A percentile compares a stretch with the other conserved stretches of the same genome.
Conservation (phyloP, 441 rosid species). For the Breynia disticha region DNA sequence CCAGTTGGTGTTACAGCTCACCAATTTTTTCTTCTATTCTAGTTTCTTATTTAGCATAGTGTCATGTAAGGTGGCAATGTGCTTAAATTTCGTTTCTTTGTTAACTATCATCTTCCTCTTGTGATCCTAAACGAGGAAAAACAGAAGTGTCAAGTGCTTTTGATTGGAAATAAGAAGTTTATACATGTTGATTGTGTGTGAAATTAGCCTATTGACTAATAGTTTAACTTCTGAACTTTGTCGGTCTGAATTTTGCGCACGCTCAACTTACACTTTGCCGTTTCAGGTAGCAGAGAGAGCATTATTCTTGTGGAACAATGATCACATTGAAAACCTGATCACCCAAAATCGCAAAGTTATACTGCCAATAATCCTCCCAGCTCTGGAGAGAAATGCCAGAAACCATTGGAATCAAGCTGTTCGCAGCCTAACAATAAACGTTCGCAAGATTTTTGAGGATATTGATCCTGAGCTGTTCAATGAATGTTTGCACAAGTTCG, state of each 20-base stretch:
- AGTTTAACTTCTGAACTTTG: background rate
- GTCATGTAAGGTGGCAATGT: no score
- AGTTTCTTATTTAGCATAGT: no score
- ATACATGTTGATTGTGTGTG: no score
- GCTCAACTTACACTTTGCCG: constrained; percentile 10
- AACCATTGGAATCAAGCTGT: constrained; percentile 83
- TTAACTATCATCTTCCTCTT: no score
- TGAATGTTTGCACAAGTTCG: constrained; percentile 52
- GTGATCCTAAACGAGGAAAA: no score
- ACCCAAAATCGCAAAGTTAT: constrained; percentile 53
- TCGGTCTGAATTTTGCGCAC: background rate
- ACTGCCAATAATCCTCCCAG: constrained; percentile 64
- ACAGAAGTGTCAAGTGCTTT: no score
- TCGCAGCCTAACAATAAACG: constrained; percentile 65
- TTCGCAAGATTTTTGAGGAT: constrained; percentile 65
- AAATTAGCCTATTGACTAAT: no score
- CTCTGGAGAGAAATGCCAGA: constrained; percentile 56
- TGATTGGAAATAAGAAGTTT: no score
- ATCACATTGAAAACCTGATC: constrained; percentile 58
- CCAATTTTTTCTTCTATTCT: no score
- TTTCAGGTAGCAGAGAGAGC: constrained; percentile 85
- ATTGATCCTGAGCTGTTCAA: constrained; percentile 60
- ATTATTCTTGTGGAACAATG: constrained; percentile 76
- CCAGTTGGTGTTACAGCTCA: no score
- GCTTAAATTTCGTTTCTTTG: no score